Conservation (phyloP, 2,329 filamentous ascomycete species). For the Keithomyces neogunnii region DNA sequence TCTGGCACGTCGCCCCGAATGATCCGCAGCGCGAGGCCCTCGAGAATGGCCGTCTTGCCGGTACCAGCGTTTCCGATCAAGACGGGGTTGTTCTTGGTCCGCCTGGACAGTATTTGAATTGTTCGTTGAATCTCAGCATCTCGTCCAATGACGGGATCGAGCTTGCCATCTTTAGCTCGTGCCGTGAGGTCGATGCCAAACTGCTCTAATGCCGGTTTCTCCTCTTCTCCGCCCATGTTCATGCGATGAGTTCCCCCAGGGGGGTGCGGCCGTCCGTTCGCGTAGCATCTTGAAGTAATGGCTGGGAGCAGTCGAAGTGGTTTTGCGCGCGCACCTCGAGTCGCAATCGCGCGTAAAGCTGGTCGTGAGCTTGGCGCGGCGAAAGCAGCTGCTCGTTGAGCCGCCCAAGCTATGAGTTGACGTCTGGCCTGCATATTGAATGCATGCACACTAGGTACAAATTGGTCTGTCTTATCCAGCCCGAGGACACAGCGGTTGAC, state of each 20-base stretch:
- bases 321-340: constrained; percentile 14
- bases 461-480: background rate
- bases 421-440: constrained; percentile 33
- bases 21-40: constrained; percentile 84
- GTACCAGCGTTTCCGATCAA: constrained; percentile 88
- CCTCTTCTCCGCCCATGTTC: constrained; percentile 66
- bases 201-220: constrained; percentile 85
- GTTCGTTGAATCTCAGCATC: constrained; percentile 88
- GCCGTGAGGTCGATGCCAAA: constrained; percentile 87
- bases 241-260: constrained; percentile 91
- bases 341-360: constrained; percentile 17
- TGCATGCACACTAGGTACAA: background rate
- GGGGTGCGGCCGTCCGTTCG: constrained; percentile 71
- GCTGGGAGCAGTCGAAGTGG: constrained; percentile 27
- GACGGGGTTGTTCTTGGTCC: constrained; percentile 94
- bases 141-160: constrained; percentile 92
- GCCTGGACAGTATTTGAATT: constrained; percentile 83
- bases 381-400: constrained; percentile 27
- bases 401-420: constrained; percentile 26
- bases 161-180: constrained; percentile 75
- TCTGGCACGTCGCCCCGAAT: constrained; percentile 90
- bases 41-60: constrained; percentile 88
- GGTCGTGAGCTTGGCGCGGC: constrained; percentile 20
- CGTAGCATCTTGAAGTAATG: constrained; percentile 43
- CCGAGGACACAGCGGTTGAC: background rate